Conservation (phyloP, 2,329 filamentous ascomycete species). For the Fusarium chaquense region DNA sequence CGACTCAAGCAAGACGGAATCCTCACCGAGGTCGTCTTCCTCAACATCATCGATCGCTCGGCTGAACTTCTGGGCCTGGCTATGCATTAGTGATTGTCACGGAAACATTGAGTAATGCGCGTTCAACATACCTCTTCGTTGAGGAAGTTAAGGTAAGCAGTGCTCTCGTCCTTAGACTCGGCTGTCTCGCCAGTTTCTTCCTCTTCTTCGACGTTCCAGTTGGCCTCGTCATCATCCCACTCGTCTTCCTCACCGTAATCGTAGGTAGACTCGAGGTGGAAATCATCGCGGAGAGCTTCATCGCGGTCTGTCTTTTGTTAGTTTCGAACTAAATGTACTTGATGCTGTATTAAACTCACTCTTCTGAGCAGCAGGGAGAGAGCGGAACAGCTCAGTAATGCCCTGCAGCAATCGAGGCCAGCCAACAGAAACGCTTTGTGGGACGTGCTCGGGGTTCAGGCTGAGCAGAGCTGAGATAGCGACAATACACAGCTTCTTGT, state of each 20-base stretch:
- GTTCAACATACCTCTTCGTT: constrained; percentile 79
- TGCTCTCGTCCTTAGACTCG: constrained; percentile 88
- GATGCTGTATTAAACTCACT: constrained; percentile 65
- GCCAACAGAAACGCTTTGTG: constrained; percentile 90
- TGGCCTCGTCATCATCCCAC: constrained; percentile 83
- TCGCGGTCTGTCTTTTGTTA: constrained; percentile 76
- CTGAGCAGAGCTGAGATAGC: constrained; percentile 89
- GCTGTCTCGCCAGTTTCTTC: constrained; percentile 72
- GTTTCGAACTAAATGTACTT: not conserved
- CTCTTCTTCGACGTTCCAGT: constrained; percentile 82
- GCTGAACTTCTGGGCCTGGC: constrained; percentile 84
- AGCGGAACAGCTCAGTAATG: constrained; percentile 91
- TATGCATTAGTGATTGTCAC: constrained; percentile 39
- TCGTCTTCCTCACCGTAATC: constrained; percentile 81
- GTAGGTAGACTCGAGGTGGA: constrained; percentile 73
- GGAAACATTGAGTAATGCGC: not conserved
- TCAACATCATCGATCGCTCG: constrained; percentile 76
- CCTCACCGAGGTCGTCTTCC: constrained; percentile 91
- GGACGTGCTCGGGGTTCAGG: constrained; percentile 83
- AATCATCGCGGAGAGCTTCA: constrained; percentile 91
- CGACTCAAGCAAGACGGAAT: constrained; percentile 91
- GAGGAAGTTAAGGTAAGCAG: constrained; percentile 94
- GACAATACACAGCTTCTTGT: constrained; percentile 98
- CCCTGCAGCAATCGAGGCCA: constrained; percentile 93
- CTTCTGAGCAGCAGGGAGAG: constrained; percentile 86